phyloP scores from a whole-genome alignment of 2,329 filamentous ascomycete genomes.

The Colletotrichum sp. region DNA sequence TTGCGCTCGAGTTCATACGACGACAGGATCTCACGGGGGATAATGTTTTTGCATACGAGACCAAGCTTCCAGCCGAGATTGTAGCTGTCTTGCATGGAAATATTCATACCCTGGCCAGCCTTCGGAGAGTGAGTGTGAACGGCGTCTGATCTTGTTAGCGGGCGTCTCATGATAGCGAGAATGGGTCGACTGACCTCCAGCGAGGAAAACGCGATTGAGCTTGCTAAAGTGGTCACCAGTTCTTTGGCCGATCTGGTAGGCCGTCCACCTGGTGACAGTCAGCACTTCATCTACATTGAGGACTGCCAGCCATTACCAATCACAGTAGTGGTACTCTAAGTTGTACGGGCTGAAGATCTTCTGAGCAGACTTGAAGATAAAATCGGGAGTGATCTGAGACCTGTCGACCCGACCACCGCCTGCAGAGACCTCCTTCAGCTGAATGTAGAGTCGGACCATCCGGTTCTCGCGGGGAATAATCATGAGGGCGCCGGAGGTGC shows the following conservation, averaged over 20 bases:
- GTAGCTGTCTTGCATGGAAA: constrained; percentile 70
- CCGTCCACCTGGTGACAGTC: constrained; percentile 50
- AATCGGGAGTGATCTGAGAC: constrained; percentile 65
- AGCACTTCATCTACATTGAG: neutral
- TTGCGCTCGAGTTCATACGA: constrained; percentile 61
- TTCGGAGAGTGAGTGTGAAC: constrained; percentile 64
- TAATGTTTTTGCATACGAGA: constrained; percentile 47
- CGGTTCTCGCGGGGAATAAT: constrained; percentile 69
- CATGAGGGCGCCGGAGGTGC: constrained; percentile 63
- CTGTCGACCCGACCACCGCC: constrained; percentile 51
- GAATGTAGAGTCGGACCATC: constrained; percentile 69
- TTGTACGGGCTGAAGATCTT: constrained; percentile 70
- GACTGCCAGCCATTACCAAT: constrained; percentile 46
- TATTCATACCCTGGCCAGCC: constrained; percentile 76
- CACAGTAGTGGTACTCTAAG: constrained; percentile 65
- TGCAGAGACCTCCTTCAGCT: constrained; percentile 51
- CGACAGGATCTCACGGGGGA: constrained; percentile 46
- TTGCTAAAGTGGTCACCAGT: constrained; percentile 63
- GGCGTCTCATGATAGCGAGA: neutral
- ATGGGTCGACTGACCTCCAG: constrained; percentile 44
- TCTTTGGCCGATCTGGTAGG: constrained; percentile 73
- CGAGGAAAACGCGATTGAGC: constrained; percentile 68
- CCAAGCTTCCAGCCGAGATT: constrained; percentile 65
- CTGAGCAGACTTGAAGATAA: constrained; percentile 66
- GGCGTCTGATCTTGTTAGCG: constrained; percentile 50